Base-by-base conservation (phyloP, 805 yeast species). In the Candida vartiovaarae region DNA sequence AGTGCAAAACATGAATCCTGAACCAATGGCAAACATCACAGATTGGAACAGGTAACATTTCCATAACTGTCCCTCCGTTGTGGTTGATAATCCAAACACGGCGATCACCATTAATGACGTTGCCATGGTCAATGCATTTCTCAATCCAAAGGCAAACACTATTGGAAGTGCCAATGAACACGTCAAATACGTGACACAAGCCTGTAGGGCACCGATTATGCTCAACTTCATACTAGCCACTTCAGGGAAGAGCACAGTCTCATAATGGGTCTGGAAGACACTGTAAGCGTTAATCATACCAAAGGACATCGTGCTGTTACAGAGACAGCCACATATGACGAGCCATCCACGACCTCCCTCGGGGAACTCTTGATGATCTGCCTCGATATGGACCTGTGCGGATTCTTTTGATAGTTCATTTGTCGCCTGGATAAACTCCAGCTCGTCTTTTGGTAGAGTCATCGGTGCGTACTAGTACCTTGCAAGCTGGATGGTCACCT, bases 1-100 rank as follows among this genome's bases (percentile, higher is more conserved):
- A 0, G 89, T 81, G 5, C 80, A 66, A 40, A 77, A 74, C 32
- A 78, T 62, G 6, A 78, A 54, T 0, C 84, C 78, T 7, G 43
- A 34, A 4, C 59, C 59, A 15, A 55, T 27, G 3, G 56, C 42
- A 41, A 50, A 52, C 43, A 55, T 43, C 4, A 55, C 38, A 1
- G 52, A 57, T 39, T 55, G 59, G 45, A 55, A 55, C n/a, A 55
- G 32, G 36, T 55, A 55, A 32, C 59, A 55, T 38, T 52, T 55
- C 59, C 59, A 55, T 8, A 55, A 35, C 38, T 53, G 42, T 9
- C 50, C 53, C 4, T 42, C 37, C 7, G 34, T 26, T 3, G 48
- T 40, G 0, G 52, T 43, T 4, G 57, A 53, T n/a, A 55, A 36
- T 3, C 55, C 59, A 37, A 55, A 51, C 42, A 53, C 46, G 5